Evolutionary conservation across 768 basidiomycete species (phyloP).

Genomic region (Boletus rubroflammeus): DNA sequence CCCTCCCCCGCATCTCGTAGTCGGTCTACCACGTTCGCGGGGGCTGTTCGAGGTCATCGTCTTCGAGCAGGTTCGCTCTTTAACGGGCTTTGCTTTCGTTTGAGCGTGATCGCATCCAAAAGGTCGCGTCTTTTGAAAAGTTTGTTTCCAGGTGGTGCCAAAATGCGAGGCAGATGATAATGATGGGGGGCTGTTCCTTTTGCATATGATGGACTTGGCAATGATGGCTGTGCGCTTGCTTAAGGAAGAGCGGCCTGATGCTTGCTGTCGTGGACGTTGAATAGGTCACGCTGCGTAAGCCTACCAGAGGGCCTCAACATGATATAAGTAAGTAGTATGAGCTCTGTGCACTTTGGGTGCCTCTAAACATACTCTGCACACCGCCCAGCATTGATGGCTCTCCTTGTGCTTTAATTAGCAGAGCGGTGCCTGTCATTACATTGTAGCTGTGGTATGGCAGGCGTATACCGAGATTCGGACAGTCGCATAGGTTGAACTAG

Average conservation of each 20-base stretch:
- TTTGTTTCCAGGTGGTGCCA: not conserved
- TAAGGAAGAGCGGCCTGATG: not conserved
- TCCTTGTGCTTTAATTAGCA: not conserved
- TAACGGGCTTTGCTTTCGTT: constrained; percentile 9
- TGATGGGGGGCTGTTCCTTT: not conserved
- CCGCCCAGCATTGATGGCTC: not conserved
- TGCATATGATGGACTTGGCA: not conserved
- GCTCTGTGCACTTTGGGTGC: not conserved
- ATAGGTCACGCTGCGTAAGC: too few species aligned
- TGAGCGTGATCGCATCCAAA: not conserved
- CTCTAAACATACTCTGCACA: not conserved
- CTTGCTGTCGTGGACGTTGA: not conserved
- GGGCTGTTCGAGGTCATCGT: constrained; percentile 3
- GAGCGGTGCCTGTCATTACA: too few species aligned
- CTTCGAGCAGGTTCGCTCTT: constrained; percentile 20
- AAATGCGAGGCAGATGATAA: not conserved
- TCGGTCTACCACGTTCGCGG: constrained; percentile 10
- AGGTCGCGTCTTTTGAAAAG: not conserved
- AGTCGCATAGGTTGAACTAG: not conserved
- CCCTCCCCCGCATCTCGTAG: not conserved
- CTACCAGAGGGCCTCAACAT: not conserved
- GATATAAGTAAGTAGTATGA: too few species aligned
- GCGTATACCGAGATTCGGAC: not conserved
- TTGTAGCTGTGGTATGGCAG: too few species aligned
- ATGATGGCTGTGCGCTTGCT: not conserved